These are phyloP conservation scores for Amauroascus niger DNA, from an alignment of 2,329 filamentous ascomycete species.

Conservation along the genomic window DNA sequence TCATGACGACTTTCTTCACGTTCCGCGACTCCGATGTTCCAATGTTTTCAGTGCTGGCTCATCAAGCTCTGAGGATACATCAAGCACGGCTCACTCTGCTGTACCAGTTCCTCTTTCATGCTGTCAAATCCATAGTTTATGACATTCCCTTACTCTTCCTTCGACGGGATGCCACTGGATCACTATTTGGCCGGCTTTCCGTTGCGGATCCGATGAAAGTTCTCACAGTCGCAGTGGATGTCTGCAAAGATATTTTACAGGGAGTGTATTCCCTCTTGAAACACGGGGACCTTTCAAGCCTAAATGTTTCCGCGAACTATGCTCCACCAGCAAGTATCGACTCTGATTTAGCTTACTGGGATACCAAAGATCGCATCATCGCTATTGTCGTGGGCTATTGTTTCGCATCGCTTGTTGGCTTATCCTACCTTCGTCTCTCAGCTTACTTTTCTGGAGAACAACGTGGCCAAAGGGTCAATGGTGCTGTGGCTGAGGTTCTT, in stretches of 20 bases:
- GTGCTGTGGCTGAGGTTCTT: slow-evolving; percentile 63
- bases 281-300: slow-evolving; percentile 24
- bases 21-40: slow-evolving; percentile 54
- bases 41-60: slow-evolving; percentile 66
- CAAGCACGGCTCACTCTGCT: slow-evolving; percentile 44
- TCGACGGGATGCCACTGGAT: neutral
- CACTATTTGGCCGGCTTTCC: neutral
- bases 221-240: neutral
- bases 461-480: slow-evolving; percentile 54
- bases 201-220: neutral
- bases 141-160: slow-evolving; percentile 28
- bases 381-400: slow-evolving; percentile 75
- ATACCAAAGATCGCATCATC: slow-evolving; percentile 55
- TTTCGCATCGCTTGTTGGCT: slow-evolving; percentile 62
- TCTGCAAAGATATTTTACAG: slow-evolving; percentile 19
- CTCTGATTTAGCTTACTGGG: slow-evolving; percentile 57
- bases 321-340: slow-evolving; percentile 36
- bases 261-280: slow-evolving; percentile 17
- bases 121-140: slow-evolving; percentile 36
- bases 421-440: slow-evolving; percentile 67
- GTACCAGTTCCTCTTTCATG: slow-evolving; percentile 33
- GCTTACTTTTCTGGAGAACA: slow-evolving; percentile 54
- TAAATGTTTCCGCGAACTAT: slow-evolving; percentile 17
- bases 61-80: slow-evolving; percentile 55
- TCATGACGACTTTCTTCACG: slow-evolving; percentile 32